These are phyloP conservation scores for Basidiobolus meristosporus DNA, from an alignment of 371 early-diverging fungal genomes.

Conservation along the genomic window DNA sequence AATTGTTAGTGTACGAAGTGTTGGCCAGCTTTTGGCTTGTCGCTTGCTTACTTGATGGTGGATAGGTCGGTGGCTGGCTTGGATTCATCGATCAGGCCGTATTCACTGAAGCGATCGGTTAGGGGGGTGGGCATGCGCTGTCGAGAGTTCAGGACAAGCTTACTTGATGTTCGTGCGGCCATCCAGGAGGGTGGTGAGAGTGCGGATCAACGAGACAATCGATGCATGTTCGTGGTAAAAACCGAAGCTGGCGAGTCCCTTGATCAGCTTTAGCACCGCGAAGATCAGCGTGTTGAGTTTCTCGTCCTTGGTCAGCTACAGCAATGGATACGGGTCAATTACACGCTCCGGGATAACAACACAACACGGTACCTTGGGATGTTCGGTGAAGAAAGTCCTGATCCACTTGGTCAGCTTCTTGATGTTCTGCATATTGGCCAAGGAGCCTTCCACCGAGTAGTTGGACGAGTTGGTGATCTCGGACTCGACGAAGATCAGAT, in stretches of 20 bases:
- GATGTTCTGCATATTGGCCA: not conserved
- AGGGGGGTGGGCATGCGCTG: too few species aligned
- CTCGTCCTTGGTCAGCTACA: slow-evolving; percentile 5
- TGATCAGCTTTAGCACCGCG: slow-evolving; percentile 11
- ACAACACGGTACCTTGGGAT: too few species aligned
- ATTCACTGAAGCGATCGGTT: too few species aligned
- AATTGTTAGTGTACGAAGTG: too few species aligned
- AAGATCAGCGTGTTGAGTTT: slow-evolving; percentile 12
- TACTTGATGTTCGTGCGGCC: slow-evolving; percentile 7
- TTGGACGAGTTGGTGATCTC: not conserved
- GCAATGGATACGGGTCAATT: too few species aligned
- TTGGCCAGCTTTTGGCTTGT: too few species aligned
- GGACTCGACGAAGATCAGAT: slow-evolving; percentile 4
- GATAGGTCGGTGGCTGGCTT: too few species aligned
- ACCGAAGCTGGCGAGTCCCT: slow-evolving; percentile 14
- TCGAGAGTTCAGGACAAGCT: too few species aligned
- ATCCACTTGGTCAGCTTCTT: not conserved
- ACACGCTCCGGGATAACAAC: too few species aligned
- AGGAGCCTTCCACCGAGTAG: not conserved
- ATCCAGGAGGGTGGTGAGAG: slow-evolving; percentile 20
- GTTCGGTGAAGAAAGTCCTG: too few species aligned
- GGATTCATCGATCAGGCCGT: too few species aligned
- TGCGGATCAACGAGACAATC: slow-evolving; percentile 11
- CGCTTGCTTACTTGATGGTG: too few species aligned
- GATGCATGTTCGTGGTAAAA: slow-evolving; percentile 10